Evolutionary conservation across 2,329 filamentous ascomycete genomes (phyloP).

Genomic region (Diaporthe velutina): DNA sequence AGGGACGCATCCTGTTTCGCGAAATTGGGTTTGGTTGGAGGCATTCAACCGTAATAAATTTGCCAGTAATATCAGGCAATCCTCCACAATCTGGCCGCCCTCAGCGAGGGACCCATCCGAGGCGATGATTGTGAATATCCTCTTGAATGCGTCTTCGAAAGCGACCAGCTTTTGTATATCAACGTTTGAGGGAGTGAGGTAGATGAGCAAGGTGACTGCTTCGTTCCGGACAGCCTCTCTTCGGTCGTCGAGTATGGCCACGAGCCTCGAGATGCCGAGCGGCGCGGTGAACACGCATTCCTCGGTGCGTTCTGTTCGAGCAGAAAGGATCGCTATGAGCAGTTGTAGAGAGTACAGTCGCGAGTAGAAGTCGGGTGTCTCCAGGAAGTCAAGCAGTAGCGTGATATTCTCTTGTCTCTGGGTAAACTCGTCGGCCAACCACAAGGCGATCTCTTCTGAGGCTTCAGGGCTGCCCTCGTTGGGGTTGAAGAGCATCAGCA

Average conservation of each 20-base stretch:
- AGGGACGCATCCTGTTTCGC: constrained; percentile 86
- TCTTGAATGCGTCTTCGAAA: constrained; percentile 93
- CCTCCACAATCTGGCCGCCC: constrained; percentile 89
- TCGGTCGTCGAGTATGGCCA: constrained; percentile 84
- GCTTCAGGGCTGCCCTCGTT: constrained; percentile 85
- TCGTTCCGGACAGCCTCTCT: constrained; percentile 92
- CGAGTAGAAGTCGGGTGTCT: constrained; percentile 88
- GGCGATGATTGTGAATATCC: constrained; percentile 84
- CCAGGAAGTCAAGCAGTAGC: constrained; percentile 88
- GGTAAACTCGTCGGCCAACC: constrained; percentile 98
- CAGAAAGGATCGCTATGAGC: constrained; percentile 85
- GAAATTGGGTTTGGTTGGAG: constrained; percentile 94
- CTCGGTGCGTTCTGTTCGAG: constrained; percentile 90
- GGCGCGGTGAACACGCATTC: constrained; percentile 94
- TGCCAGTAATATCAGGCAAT: constrained; percentile 90
- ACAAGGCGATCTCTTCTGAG: constrained; percentile 94
- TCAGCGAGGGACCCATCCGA: constrained; percentile 84
- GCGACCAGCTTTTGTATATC: constrained; percentile 96
- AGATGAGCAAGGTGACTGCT: constrained; percentile 86
- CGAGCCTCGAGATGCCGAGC: constrained; percentile 87
- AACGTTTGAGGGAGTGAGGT: constrained; percentile 85
- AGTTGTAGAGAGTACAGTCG: constrained; percentile 92
- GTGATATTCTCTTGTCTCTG: constrained; percentile 98
- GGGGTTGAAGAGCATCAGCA: constrained; percentile 89
- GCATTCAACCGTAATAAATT: constrained; percentile 89